Evolutionary conservation across 495 filamentous ascomycete genomes (phyloP), one percentile per base, ranked within the genome.

Genomic region (Neurospora sp.): DNA sequence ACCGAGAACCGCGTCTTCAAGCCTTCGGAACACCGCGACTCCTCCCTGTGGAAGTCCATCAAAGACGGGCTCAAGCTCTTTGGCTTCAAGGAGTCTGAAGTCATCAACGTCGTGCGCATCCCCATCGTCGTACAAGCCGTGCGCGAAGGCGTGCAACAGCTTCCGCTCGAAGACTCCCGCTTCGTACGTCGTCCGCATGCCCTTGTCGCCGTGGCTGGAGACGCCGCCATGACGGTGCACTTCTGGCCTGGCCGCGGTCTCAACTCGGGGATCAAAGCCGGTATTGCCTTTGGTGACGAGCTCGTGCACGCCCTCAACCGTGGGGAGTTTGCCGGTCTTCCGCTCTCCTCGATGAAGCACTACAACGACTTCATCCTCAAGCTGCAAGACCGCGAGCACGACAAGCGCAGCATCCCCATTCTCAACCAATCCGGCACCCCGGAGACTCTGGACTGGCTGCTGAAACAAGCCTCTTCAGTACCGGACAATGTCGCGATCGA

Each of bases 71-170:
- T 82, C 48, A 82, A 82, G 76, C 76, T 82, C 6, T 82, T 82
- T 44, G 81, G 81, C 31, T 81, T 82, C 76, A 81, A 81, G 68
- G 81, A 82, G 44, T 77, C 72, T 11, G 81, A 82, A 69, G 81
- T 82, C n/a, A 81, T 81, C 75, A 82, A 82, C 71, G 77, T 82
- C 16, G 81, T 82, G 31, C 76, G 81, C 31, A 82, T 82, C 22
- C 81, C 81, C 40, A 82, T 82, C 40, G 81, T 82, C 1, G 81
- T 82, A 10, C 81, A 82, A 59, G 81, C 81, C 20, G 81, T 82
- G 11, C 73, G 80, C 22, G 80, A 82, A 71, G 81, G 80, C 11
- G 81, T 81, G 12, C 79, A 79, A 35, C 69, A 75, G 69, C 75
- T 82, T 11, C 80, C 81, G 3, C 74, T 77, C 0, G 74, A 75